Conservation (phyloP, 176 grass and related monocot genomes). For the Aegilops bicornis region DNA sequence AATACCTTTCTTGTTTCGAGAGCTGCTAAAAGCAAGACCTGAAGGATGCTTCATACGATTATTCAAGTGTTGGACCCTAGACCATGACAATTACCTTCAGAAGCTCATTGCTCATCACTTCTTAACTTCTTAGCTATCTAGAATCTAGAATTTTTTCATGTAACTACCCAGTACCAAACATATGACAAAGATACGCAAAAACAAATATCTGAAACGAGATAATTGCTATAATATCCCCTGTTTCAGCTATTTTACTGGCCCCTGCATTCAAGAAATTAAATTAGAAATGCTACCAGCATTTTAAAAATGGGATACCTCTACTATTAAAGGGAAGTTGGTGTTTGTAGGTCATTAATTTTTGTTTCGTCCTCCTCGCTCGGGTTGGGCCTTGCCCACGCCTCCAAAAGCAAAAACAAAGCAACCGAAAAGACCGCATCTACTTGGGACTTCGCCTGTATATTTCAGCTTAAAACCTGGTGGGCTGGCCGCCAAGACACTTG, state of each 20-base stretch:
- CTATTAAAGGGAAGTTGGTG: too few relatives aligned
- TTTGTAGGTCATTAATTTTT: too few relatives aligned
- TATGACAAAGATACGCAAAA: not conserved
- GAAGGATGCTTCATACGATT: not conserved
- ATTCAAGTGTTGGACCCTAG: not conserved
- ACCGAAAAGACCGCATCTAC: too few relatives aligned
- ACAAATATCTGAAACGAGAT: not conserved
- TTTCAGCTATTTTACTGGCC: not conserved
- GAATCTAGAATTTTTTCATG: not conserved
- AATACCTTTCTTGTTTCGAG: not conserved
- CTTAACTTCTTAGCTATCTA: not conserved
- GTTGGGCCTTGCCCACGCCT: too few relatives aligned
- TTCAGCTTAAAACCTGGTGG: too few relatives aligned
- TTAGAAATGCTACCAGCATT: not conserved
- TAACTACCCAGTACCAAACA: not conserved
- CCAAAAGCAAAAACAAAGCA: too few relatives aligned
- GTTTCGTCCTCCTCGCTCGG: too few relatives aligned
- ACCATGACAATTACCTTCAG: not conserved
- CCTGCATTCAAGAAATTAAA: not conserved
- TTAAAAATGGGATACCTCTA: not conserved
- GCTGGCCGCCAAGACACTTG: too few relatives aligned
- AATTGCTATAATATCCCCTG: not conserved
- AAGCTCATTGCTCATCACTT: not conserved
- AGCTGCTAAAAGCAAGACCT: not conserved
- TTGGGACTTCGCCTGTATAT: too few relatives aligned